A percentile compares a stretch with the other conserved stretches of the same genome.
These are phyloP conservation scores for Trypanosomatidae sp. DNA, from an alignment of 208 protist species.

Conservation along the genomic window DNA sequence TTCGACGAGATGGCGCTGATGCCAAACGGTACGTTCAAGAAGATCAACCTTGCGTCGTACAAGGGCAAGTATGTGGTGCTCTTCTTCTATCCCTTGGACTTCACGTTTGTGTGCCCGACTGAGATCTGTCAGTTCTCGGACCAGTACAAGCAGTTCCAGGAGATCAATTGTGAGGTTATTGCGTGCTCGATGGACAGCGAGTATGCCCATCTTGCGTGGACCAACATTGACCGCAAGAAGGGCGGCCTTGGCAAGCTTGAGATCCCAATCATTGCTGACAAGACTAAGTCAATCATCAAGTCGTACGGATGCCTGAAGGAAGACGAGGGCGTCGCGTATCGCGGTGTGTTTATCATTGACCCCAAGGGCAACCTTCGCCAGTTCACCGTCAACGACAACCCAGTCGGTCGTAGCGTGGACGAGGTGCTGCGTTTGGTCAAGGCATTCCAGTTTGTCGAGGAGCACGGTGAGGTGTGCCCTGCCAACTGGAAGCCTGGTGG, in stretches of 20 bases:
- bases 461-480: slow-evolving; percentile 93
- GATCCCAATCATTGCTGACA: slow-evolving; percentile 12
- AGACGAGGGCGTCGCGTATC: slow-evolving; percentile 4
- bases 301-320: slow-evolving; percentile 92
- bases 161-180: slow-evolving; percentile 1
- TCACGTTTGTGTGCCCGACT: slow-evolving; percentile 96
- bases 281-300: slow-evolving; percentile 67
- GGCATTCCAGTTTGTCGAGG: slow-evolving; percentile 92
- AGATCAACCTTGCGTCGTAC: slow-evolving; percentile 80
- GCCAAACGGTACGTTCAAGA: slow-evolving; percentile 91
- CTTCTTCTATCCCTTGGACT: slow-evolving; percentile 96
- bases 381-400: neutral
- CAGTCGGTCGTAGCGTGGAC: neutral
- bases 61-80: slow-evolving; percentile 93
- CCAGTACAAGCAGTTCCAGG: slow-evolving; percentile 79
- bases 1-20: slow-evolving; percentile 88
- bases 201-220: slow-evolving; percentile 92
- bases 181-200: slow-evolving; percentile 9
- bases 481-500: slow-evolving; percentile 88
- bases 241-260: slow-evolving; percentile 95
- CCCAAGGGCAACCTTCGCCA: slow-evolving; percentile 15
- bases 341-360: slow-evolving; percentile 2
- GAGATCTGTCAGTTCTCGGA: slow-evolving; percentile 95
- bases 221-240: slow-evolving; percentile 88
- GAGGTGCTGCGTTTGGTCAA: slow-evolving; percentile 87